Evolutionary conservation across 176 grass and related monocot species (phyloP), one percentile per base, ranked within the genome.

Genomic region (Oryza glumipatula): DNA sequence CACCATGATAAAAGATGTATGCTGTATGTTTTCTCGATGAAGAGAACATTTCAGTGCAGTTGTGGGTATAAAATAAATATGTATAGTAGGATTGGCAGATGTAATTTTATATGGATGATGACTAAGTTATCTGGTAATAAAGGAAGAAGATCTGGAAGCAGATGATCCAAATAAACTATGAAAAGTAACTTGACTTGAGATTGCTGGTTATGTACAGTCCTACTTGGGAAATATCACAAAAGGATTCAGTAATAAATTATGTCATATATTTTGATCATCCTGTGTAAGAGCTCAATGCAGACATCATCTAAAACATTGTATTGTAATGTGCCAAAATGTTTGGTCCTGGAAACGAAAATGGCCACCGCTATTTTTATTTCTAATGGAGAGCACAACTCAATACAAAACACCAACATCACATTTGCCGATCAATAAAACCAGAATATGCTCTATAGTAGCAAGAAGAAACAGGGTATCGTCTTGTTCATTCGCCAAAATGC

Each of bases 291-390:
- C n/a, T 32, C 56, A 35, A 46, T 76, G 23, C 23, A 67, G 74
- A 76, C 43, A 77, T 7, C 30, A 43, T 45, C 33, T 4, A 70
- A 80, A 46, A 17, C 61, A 81, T 3, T 56, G 4, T 19, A 33
- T 0, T 19, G 56, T 6, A 23, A 26, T 26, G 36, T 44, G 23
- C 2, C 0, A 69, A 70, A 70, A 76, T 38, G 24, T 72, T 70
- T 22, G 14, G 23, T 70, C 28, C 43, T 43, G 23, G 17, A 83
- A 67, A 19, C 30, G 23, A 28, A 83, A 73, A 19, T 47, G 72
- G 22, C 14, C 0, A 14, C 24, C 72, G 4, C 5, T 60, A 24
- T 23, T 82, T 77, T 85, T 89, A 86, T 89, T 89, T 12, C 26
- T 68, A 78, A 35, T n/a, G 11, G 30, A 60, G 6, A 35, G 56